Evolutionary conservation across 192 early-diverging fungal genomes (phyloP).

Genomic region (Rhizophagus sp.): DNA sequence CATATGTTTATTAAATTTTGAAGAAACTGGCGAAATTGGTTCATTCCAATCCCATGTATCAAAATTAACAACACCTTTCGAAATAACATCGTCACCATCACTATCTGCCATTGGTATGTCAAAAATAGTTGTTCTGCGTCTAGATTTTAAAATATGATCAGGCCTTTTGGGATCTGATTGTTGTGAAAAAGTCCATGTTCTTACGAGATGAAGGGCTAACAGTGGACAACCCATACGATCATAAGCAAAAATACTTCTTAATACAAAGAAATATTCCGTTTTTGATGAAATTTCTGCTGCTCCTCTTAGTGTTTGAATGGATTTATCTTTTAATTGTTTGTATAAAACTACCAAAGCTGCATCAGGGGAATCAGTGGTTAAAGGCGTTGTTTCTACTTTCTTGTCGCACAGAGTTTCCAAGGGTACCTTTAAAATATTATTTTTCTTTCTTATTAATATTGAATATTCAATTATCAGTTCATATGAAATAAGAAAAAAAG

Average conservation of each 20-base stretch:
- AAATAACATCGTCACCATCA: constrained; percentile 20
- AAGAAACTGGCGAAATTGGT: not conserved
- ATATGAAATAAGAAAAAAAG: not conserved
- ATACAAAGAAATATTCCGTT: constrained; percentile 62
- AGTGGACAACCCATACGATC: constrained; percentile 78
- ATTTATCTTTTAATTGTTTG: constrained; percentile 60
- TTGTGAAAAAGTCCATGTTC: constrained; percentile 39
- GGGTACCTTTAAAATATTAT: constrained; percentile 4
- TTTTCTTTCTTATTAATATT: no score
- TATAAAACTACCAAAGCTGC: constrained; percentile 74
- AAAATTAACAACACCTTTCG: constrained; percentile 23
- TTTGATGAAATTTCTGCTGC: constrained; percentile 48
- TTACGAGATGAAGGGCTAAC: constrained; percentile 73
- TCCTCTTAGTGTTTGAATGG: constrained; percentile 47
- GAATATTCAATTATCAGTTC: no score
- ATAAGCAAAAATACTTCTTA: constrained; percentile 64
- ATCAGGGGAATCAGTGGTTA: constrained; percentile 44
- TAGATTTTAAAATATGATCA: constrained; percentile 14
- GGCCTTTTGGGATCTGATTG: constrained; percentile 8
- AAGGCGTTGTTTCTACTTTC: not conserved
- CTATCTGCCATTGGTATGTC: constrained; percentile 15
- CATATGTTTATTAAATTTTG: not conserved
- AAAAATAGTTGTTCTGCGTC: constrained; percentile 19
- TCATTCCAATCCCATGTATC: constrained; percentile 26
- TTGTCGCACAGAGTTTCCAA: constrained; percentile 3